Evolutionary conservation across 208 protist species (phyloP).

Genomic region (Leishmania arabica): DNA sequence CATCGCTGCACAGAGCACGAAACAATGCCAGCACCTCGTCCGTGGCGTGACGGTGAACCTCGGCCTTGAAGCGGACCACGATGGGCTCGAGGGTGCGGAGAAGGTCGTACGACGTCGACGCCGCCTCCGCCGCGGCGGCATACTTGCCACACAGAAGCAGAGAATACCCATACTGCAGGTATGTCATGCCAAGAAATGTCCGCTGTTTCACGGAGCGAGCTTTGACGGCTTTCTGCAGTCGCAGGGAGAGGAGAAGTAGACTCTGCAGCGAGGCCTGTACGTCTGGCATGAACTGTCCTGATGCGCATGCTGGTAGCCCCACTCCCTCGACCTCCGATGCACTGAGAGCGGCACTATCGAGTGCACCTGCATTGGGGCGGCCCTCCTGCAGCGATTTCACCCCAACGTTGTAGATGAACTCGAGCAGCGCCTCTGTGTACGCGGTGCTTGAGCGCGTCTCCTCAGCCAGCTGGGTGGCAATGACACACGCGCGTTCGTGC

Average conservation of each 20-base stretch:
- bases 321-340: not conserved
- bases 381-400: slow-evolving; percentile 2
- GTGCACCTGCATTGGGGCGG: not conserved
- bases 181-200: slow-evolving; percentile 33
- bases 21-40: slow-evolving; percentile 10
- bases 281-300: not conserved
- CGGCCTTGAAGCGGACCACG: slow-evolving; percentile 22
- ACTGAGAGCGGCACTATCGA: not conserved
- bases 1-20: not conserved
- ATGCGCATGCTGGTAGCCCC: not conserved
- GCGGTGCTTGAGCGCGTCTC: slow-evolving; percentile 17
- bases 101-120: slow-evolving; percentile 11
- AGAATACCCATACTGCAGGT: slow-evolving; percentile 35
- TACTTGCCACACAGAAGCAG: slow-evolving; percentile 22
- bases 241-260: slow-evolving; percentile 35
- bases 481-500: slow-evolving; percentile 19
- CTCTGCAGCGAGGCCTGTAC: slow-evolving; percentile 5
- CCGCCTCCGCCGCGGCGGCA: slow-evolving; percentile 5
- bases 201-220: slow-evolving; percentile 10
- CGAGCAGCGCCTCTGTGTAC: slow-evolving; percentile 58
- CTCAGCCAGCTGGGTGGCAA: slow-evolving; percentile 28
- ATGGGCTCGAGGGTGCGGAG: slow-evolving; percentile 40
- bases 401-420: slow-evolving; percentile 57
- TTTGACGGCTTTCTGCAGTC: slow-evolving; percentile 9
- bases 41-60: slow-evolving; percentile 9